phyloP scores from a whole-genome alignment of 2,329 filamentous ascomycete genomes.

The Periconia macrospinosa region DNA sequence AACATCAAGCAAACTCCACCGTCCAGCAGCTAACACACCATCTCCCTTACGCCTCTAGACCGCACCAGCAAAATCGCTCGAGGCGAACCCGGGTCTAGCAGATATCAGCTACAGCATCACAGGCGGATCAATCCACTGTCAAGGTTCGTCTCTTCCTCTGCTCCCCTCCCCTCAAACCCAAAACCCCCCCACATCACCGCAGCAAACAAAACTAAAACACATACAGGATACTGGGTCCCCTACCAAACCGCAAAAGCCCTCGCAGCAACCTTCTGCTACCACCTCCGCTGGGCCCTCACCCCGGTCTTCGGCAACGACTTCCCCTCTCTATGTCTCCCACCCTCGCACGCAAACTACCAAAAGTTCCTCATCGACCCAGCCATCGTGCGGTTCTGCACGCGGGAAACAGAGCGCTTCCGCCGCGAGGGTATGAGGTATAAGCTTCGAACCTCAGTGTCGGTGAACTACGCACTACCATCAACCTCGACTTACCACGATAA shows the following conservation, averaged over 20 bases:
- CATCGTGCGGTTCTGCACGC: conserved; percentile 41
- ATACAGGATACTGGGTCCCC: conserved; percentile 92
- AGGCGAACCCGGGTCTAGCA: conserved; percentile 73
- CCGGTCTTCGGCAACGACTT: conserved; percentile 89
- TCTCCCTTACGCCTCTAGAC: conserved; percentile 61
- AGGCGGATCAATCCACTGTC: conserved; percentile 83
- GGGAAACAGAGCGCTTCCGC: conserved; percentile 43
- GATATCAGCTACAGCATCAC: conserved; percentile 96
- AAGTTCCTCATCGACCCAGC: conserved; percentile 46
- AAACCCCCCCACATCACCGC: neutral
- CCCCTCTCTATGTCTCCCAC: conserved; percentile 68
- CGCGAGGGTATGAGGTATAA: conserved; percentile 22
- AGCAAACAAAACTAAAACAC: neutral
- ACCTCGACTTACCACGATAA: too few relatives aligned
- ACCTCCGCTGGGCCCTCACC: conserved; percentile 81
- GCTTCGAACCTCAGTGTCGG: neutral
- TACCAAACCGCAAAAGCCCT: conserved; percentile 83
- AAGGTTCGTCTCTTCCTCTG: conserved; percentile 49
- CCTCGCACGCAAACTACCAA: conserved; percentile 64
- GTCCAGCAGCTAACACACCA: conserved; percentile 2
- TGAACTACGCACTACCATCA: neutral
- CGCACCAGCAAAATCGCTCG: conserved; percentile 76
- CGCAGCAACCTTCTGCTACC: conserved; percentile 85
- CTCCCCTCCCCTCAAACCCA: neutral
- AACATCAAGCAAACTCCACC: neutral